Percentiles rank a stretch among this genome's conserved stretches.
Conservation (phyloP, 148 eudicot genomes). For the Gaultheria prostrata region DNA sequence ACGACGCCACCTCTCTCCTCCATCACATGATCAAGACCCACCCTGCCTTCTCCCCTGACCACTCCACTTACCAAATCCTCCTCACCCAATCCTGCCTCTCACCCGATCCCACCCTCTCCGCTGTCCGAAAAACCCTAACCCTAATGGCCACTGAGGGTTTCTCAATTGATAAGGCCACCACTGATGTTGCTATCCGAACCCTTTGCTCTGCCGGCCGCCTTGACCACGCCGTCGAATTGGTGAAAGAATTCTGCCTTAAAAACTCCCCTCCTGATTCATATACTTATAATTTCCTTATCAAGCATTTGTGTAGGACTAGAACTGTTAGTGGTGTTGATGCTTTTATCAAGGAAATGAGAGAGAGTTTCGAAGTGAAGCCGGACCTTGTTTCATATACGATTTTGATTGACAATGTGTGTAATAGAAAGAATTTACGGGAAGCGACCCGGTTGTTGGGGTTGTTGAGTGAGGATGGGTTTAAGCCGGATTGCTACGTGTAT, state of each 20-base stretch:
- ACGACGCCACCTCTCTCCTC: constrained; percentile 51
- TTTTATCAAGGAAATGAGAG: constrained; percentile 51
- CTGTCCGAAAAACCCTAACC: constrained; percentile 33
- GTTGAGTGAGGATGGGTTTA: constrained; percentile 57
- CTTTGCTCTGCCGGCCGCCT: constrained; percentile 41
- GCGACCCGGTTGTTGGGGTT: constrained; percentile 64
- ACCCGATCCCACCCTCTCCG: constrained; percentile 24
- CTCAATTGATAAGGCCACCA: constrained; percentile 52
- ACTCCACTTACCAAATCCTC: constrained; percentile 58
- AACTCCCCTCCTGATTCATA: constrained; percentile 45
- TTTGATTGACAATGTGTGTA: constrained; percentile 87
- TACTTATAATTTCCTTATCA: constrained; percentile 68
- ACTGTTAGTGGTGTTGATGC: constrained; percentile 46
- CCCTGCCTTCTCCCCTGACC: constrained; percentile 59
- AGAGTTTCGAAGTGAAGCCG: constrained; percentile 45
- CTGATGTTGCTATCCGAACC: constrained; percentile 56
- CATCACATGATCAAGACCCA: constrained; percentile 49
- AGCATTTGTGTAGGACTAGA: constrained; percentile 43
- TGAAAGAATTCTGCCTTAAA: constrained; percentile 51
- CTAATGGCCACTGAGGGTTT: constrained; percentile 53
- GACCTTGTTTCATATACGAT: constrained; percentile 82
- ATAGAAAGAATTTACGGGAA: constrained; percentile 67
- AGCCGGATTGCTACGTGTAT: constrained; percentile 81
- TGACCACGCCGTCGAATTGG: constrained; percentile 53
- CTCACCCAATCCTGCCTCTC: constrained; percentile 40